Evolutionary conservation across 2,329 filamentous ascomycete species (phyloP).

Genomic region (Colletotrichum orchidophilum): DNA sequence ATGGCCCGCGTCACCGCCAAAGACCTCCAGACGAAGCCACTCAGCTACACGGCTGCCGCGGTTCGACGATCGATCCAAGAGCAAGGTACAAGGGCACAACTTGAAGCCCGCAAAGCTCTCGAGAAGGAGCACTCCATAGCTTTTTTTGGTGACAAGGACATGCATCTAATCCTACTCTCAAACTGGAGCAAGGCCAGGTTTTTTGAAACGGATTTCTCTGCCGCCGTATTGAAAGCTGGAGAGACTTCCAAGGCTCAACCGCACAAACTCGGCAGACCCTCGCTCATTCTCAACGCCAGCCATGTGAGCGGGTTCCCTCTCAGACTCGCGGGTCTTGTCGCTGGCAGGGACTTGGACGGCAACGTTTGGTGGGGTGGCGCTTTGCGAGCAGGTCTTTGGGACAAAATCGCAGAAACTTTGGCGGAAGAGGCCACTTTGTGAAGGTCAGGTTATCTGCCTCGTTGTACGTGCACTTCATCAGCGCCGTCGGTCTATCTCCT

Average conservation of each 20-base stretch:
- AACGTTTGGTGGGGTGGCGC: not conserved
- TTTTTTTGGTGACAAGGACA: conserved; percentile 42
- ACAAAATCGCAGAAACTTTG: not conserved
- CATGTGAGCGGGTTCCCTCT: conserved; percentile 5
- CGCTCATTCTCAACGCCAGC: conserved; percentile 28
- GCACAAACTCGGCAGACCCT: conserved; percentile 30
- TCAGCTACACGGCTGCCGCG: conserved; percentile 40
- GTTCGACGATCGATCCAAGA: conserved; percentile 44
- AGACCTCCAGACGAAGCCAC: conserved; percentile 35
- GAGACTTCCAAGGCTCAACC: not conserved
- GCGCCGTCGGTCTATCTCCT: not conserved
- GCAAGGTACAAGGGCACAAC: conserved; percentile 44
- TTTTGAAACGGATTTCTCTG: conserved; percentile 47
- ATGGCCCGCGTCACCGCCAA: conserved; percentile 18
- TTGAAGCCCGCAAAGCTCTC: conserved; percentile 36
- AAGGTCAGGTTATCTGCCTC: not conserved
- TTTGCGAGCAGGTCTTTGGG: not conserved
- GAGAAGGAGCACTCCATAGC: conserved; percentile 33
- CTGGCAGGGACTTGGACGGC: not conserved
- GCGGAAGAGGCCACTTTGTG: not conserved
- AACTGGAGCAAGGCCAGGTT: conserved; percentile 50
- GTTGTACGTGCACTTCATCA: not conserved
- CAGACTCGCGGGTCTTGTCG: conserved; percentile 24
- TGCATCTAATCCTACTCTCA: conserved; percentile 43
- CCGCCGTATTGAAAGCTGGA: conserved; percentile 36